A percentile compares a stretch with the other conserved stretches of the same genome.
phyloP scores from a whole-genome alignment of 768 basidiomycete genomes.

The Calocybe cyanea region DNA sequence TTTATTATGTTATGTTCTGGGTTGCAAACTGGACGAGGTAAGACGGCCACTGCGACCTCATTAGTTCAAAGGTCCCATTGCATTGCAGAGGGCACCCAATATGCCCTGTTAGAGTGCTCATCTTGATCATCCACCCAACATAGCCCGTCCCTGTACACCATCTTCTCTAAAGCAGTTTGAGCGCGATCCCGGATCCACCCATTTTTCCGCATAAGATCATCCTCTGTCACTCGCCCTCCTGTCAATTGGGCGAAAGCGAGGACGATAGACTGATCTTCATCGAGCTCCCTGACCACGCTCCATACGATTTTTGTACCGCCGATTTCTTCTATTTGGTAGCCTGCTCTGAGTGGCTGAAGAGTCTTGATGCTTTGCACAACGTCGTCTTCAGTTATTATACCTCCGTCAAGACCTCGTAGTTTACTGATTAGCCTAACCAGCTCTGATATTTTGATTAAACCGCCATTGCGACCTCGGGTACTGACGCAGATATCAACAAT shows the following conservation, averaged over 20 bases:
- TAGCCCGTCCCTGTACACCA: constrained; percentile 85
- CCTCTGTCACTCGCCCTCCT: constrained; percentile 69
- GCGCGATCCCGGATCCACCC: constrained; percentile 83
- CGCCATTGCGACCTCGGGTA: constrained; percentile 87
- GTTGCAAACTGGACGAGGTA: no score
- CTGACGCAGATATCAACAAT: constrained; percentile 90
- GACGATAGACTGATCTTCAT: constrained; percentile 83
- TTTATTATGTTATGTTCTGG: no score
- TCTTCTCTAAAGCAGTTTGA: constrained; percentile 77
- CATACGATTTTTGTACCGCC: constrained; percentile 79
- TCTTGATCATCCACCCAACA: constrained; percentile 97
- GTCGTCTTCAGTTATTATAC: constrained; percentile 82
- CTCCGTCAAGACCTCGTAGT: constrained; percentile 65
- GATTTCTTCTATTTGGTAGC: constrained; percentile 80
- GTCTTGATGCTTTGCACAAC: constrained; percentile 81
- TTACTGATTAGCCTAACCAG: constrained; percentile 74
- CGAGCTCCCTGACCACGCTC: constrained; percentile 86
- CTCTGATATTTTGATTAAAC: constrained; percentile 86
- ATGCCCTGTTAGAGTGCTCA: constrained; percentile 56
- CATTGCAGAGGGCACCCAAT: constrained; percentile 90
- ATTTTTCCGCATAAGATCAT: constrained; percentile 50
- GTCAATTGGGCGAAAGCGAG: constrained; percentile 68
- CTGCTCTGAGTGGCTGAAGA: constrained; percentile 84
- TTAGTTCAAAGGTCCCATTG: constrained; percentile 63
- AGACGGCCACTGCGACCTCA: no score